A percentile compares a stretch with the other conserved stretches of the same genome.
Evolutionary conservation across 176 grass and related monocot genomes (phyloP).

Genomic region (Carex kokanica): DNA sequence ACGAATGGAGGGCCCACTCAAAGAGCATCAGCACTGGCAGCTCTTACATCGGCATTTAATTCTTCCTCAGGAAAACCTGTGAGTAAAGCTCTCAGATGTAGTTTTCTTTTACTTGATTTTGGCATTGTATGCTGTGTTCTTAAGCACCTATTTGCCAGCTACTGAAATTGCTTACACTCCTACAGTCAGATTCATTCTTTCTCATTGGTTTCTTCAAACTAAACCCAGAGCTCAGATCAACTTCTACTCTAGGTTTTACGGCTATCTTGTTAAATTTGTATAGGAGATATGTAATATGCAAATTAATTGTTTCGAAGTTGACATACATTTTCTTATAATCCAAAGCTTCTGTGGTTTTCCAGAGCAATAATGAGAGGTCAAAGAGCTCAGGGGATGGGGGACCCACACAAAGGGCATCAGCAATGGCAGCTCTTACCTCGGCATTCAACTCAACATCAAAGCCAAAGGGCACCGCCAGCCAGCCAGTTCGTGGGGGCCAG

Average conservation of each 20-base stretch:
- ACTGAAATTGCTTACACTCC: neutral
- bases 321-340: slow-evolving; percentile 12
- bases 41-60: slow-evolving; percentile 86
- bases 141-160: neutral
- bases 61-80: slow-evolving; percentile 42
- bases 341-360: neutral
- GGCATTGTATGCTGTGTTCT: neutral
- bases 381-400: slow-evolving; percentile 58
- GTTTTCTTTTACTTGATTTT: neutral
- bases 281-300: neutral
- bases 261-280: neutral
- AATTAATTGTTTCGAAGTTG: neutral
- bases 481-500: slow-evolving; percentile 51
- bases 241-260: neutral
- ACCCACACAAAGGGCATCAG: slow-evolving; percentile 85
- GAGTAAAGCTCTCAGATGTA: neutral
- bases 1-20: slow-evolving; percentile 85
- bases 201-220: neutral
- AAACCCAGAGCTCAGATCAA: neutral
- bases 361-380: slow-evolving; percentile 33
- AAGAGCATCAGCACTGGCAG: slow-evolving; percentile 84
- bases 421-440: slow-evolving; percentile 74
- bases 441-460: slow-evolving; percentile 84
- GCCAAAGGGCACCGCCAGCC: slow-evolving; percentile 36
- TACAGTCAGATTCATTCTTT: neutral